Percentiles rank a stretch among this genome's conserved stretches.
These are phyloP conservation scores for Cercospora sp. DNA, from an alignment of 2,329 filamentous ascomycete species.

Conservation along the genomic window DNA sequence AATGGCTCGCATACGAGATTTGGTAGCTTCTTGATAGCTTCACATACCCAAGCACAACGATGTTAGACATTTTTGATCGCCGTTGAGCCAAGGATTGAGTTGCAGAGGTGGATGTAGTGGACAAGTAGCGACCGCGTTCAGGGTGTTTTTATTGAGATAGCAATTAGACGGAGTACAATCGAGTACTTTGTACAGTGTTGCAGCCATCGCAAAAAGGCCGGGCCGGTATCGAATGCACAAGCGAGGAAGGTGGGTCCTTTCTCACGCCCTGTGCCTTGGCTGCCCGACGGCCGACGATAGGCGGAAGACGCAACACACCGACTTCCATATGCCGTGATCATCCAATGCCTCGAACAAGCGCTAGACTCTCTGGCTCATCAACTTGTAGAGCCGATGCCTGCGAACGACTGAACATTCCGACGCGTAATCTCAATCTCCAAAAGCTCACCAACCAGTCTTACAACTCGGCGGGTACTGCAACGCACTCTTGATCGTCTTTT, in stretches of 20 bases:
- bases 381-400: too few species aligned
- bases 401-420: too few species aligned
- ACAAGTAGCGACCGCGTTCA: not conserved
- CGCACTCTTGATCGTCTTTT: conserved; percentile 42
- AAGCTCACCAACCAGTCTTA: conserved; percentile 6
- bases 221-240: not conserved
- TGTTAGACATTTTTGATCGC: conserved; percentile 30
- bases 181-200: not conserved
- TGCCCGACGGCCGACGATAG: conserved; percentile 14
- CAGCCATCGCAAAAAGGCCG: not conserved
- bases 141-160: not conserved
- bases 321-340: not conserved
- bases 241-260: not conserved
- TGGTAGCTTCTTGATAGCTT: not conserved
- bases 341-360: not conserved
- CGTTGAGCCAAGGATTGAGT: not conserved
- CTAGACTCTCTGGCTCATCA: not conserved
- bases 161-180: not conserved
- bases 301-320: not conserved
- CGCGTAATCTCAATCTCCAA: too few species aligned
- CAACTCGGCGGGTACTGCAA: conserved; percentile 35
- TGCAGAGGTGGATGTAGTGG: accelerated
- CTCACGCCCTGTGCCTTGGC: conserved; percentile 4
- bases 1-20: not conserved
- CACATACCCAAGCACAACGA: conserved; percentile 52